These are phyloP conservation scores for Cicer judaicum DNA, from an alignment of 306 rosid species.

Conservation along the genomic window DNA sequence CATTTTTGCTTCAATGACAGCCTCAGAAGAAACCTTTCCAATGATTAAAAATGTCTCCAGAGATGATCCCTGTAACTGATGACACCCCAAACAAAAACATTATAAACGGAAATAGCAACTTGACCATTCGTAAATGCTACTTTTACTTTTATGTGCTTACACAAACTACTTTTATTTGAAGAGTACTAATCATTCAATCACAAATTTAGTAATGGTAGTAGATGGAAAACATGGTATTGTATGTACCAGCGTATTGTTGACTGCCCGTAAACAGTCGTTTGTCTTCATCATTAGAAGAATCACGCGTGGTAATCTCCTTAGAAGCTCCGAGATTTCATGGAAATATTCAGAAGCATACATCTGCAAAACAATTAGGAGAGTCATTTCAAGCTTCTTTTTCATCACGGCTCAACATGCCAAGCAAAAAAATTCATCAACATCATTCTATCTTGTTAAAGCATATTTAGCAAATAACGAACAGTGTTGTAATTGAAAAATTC, in stretches of 20 bases:
- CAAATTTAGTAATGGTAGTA: constrained; percentile 32
- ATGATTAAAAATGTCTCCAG: constrained; percentile 79
- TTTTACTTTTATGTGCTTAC: neutral
- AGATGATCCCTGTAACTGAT: constrained; percentile 89
- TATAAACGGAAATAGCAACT: constrained; percentile 18
- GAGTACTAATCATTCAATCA: constrained; percentile 31
- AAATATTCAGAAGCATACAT: constrained; percentile 95
- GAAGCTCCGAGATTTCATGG: constrained; percentile 88
- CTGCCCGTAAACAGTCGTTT: constrained; percentile 93
- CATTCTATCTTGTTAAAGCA: constrained; percentile 24
- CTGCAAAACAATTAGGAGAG: constrained; percentile 54
- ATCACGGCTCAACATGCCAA: constrained; percentile 13
- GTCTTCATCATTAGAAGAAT: constrained; percentile 97
- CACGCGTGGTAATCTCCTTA: constrained; percentile 89
- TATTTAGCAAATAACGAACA: constrained; percentile 26
- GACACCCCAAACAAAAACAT: constrained; percentile 21
- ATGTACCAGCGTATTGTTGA: constrained; percentile 82
- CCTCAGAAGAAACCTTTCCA: constrained; percentile 90
- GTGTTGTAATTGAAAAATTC: constrained; percentile 24
- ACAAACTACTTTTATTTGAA: constrained; percentile 40
- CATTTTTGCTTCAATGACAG: constrained; percentile 74
- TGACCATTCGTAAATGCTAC: constrained; percentile 20
- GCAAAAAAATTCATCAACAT: constrained; percentile 34
- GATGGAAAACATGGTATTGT: constrained; percentile 37
- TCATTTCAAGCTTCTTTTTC: constrained; percentile 42